Percentiles rank a stretch among this genome's conserved stretches.
Conservation (phyloP, 495 filamentous ascomycete species). For the Hypomontagnella submonticulosa region DNA sequence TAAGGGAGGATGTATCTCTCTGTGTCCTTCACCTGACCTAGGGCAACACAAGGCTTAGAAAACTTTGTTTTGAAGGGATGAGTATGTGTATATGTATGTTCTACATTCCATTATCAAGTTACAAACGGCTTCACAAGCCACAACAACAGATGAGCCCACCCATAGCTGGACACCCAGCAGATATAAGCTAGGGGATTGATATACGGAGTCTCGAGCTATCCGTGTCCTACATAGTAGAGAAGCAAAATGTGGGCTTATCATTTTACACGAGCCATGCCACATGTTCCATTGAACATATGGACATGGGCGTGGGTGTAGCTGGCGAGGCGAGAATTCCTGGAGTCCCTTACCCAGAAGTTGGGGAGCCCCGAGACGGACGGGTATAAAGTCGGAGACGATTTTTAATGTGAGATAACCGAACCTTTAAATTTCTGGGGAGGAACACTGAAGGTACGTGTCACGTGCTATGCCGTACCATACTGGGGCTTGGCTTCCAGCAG, state of each 20-base stretch:
- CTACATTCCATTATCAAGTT: not conserved
- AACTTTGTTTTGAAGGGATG: constrained; percentile 6
- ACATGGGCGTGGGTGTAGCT: no score
- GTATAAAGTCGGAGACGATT: constrained; percentile 27
- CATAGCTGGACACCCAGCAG: no score
- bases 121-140: not conserved
- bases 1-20: not conserved
- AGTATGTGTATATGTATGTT: constrained; percentile 1
- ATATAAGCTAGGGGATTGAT: not conserved
- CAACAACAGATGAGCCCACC: not conserved
- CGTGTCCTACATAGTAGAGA: no score
- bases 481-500: not conserved
- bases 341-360: constrained; percentile 8
- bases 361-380: constrained; percentile 31
- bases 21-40: not conserved
- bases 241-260: no score
- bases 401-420: constrained; percentile 27
- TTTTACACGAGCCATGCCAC: no score
- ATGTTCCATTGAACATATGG: no score
- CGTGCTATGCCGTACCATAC: constrained; percentile 13
- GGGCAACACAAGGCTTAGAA: constrained; percentile 12
- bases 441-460: constrained; percentile 11
- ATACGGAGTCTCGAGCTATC: not conserved
- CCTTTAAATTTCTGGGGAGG: constrained; percentile 8
- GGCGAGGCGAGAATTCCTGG: no score